Conservation (phyloP, 371 early-diverging fungal genomes). For the Lichtheimia corymbifera region DNA sequence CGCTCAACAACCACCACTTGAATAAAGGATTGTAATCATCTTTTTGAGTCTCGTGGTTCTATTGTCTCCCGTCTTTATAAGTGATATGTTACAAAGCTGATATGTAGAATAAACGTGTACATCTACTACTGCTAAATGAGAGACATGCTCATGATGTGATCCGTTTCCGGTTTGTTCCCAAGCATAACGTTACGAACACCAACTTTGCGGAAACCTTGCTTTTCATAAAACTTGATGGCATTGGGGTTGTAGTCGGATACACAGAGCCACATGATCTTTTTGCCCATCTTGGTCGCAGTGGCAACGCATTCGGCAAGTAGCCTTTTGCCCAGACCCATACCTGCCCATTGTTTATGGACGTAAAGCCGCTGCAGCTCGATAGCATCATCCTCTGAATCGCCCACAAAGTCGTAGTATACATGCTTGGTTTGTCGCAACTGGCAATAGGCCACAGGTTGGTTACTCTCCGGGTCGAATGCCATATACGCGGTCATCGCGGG, state of each 20-base stretch:
- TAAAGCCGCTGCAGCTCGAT: slow-evolving; percentile 33
- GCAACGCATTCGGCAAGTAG: slow-evolving; percentile 11
- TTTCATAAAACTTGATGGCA: slow-evolving; percentile 29
- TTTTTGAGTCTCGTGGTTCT: no score
- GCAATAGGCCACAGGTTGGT: slow-evolving; percentile 22
- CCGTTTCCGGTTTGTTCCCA: slow-evolving; percentile 25
- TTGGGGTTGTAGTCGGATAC: slow-evolving; percentile 34
- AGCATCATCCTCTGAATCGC: slow-evolving; percentile 16
- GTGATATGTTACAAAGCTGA: no score
- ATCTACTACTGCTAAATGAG: not conserved
- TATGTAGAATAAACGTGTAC: no score
- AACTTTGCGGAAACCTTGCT: slow-evolving; percentile 25
- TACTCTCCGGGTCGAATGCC: slow-evolving; percentile 14
- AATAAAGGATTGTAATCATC: no score
- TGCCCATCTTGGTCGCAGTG: slow-evolving; percentile 17
- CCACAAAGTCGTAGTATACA: slow-evolving; percentile 27
- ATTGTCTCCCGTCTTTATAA: no score
- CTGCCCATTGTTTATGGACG: slow-evolving; percentile 21
- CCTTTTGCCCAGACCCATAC: slow-evolving; percentile 25
- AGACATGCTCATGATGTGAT: slow-evolving; percentile 26
- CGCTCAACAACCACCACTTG: no score
- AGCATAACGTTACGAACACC: slow-evolving; percentile 25
- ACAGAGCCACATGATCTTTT: slow-evolving; percentile 36
- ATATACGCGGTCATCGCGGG: slow-evolving; percentile 19
- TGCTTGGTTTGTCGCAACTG: slow-evolving; percentile 20